A percentile compares a stretch with the other conserved stretches of the same genome.
phyloP scores from a whole-genome alignment of 2,329 filamentous ascomycete species.

The Berkeleyomyces basicola region DNA sequence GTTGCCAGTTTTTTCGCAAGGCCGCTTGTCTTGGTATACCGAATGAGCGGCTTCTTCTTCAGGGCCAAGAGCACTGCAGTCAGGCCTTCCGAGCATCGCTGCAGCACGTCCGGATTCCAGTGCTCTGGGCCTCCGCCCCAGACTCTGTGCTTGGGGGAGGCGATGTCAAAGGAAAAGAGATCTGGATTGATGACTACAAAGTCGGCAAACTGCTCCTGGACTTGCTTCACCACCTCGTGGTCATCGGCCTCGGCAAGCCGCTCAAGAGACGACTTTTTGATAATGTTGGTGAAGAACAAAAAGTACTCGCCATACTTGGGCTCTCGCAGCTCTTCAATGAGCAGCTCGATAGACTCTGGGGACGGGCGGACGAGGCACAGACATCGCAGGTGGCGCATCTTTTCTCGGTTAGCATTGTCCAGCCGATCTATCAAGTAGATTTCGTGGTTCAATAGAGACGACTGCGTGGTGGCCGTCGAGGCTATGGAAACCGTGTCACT shows the following conservation, averaged over 20 bases:
- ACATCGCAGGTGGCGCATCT: slow-evolving; percentile 93
- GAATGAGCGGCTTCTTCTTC: slow-evolving; percentile 91
- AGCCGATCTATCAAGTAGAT: slow-evolving; percentile 95
- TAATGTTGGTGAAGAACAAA: slow-evolving; percentile 93
- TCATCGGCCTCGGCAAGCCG: slow-evolving; percentile 91
- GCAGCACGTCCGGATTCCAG: slow-evolving; percentile 82
- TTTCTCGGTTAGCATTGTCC: slow-evolving; percentile 78
- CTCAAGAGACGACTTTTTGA: slow-evolving; percentile 91
- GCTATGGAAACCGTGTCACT: slow-evolving; percentile 87
- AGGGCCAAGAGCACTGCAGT: slow-evolving; percentile 70
- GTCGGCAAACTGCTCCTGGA: slow-evolving; percentile 94
- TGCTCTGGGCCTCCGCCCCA: slow-evolving; percentile 70
- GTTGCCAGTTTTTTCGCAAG: slow-evolving; percentile 84
- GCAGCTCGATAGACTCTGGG: slow-evolving; percentile 75
- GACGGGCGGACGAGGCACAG: slow-evolving; percentile 87
- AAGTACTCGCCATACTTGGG: slow-evolving; percentile 97
- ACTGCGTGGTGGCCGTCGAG: slow-evolving; percentile 91
- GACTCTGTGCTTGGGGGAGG: slow-evolving; percentile 55
- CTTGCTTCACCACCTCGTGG: slow-evolving; percentile 83
- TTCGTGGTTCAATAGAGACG: slow-evolving; percentile 83
- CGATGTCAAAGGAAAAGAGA: slow-evolving; percentile 64
- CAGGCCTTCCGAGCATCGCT: slow-evolving; percentile 72
- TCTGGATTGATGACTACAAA: slow-evolving; percentile 93
- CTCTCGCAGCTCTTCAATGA: slow-evolving; percentile 89
- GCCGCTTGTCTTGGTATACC: slow-evolving; percentile 81